Base-by-base conservation (phyloP, 2,329 filamentous ascomycete genomes). In the Xylaria sp. region DNA sequence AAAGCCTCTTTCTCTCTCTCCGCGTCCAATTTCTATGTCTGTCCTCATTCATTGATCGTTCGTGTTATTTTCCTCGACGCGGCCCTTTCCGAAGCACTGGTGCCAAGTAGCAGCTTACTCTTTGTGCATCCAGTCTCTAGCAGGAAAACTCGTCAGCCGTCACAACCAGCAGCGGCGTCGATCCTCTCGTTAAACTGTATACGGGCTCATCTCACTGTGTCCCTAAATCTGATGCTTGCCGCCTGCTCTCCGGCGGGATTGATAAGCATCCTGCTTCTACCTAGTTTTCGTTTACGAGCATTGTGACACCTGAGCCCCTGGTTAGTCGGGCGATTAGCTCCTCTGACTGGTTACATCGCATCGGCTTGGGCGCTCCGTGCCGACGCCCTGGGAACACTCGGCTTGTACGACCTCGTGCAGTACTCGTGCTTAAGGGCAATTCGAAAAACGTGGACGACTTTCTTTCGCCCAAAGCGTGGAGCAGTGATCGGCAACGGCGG, bases 251-350 rank as follows among this genome's bases (percentile, higher is more conserved):
- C 47, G 4, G 14, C 51, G 14, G 47, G 36, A 53, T 54, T 50
- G 34, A 32, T 36, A 39, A 61, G 47, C 56, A 50, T 61, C 34
- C 17, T 63, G 36, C 34, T 57, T 54, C 19, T 61, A 19, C 11
- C 45, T 62, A 24, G 42, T 68, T 71, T 64, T 73, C 69, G 68
- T 68, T 70, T 72, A 73, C 71, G 71, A 73, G 68, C 27, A 39
- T 69, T 73, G 71, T 73, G 68, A 55, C 64, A 73, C 71, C 60
- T 27, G 17, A 30, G 39, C 47, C 48, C 54, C 50, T 54, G 39
- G 56, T 36, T 36, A 27, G 30, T 64, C 54, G 48, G 60, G 11
- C 32, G 19, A 21, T 32, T 30, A 51, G 21, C 47, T 45, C 60
- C 39, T 30, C 39, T 19, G 57, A 67, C 60, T 63, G 61, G 65